phyloP scores from a whole-genome alignment of 805 yeast genomes.

The Lachancea thermotolerans region DNA sequence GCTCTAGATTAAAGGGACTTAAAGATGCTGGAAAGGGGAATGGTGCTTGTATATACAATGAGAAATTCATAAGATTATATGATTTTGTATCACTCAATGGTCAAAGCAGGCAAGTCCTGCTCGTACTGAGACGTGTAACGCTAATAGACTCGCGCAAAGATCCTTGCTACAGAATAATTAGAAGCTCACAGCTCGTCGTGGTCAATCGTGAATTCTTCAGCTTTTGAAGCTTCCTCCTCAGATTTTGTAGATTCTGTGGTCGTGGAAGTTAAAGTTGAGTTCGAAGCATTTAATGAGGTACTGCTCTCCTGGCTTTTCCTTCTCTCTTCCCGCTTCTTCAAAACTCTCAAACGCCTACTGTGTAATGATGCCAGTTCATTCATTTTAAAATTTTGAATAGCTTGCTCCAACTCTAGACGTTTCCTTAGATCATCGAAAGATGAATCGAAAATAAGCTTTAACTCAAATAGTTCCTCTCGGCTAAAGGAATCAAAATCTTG shows the following conservation, averaged over 20 bases:
- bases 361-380: constrained; percentile 26
- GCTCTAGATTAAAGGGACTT: constrained; percentile 2
- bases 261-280: background rate
- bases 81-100: no score
- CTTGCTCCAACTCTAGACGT: constrained; percentile 14
- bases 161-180: no score
- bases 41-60: background rate
- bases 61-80: background rate
- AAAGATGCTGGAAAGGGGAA: background rate
- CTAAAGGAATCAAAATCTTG: constrained; percentile 14
- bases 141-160: no score
- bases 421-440: constrained; percentile 13
- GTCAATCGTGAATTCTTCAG: background rate
- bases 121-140: no score
- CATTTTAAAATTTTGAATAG: constrained; percentile 26
- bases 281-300: background rate
- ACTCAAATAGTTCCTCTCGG: constrained; percentile 30
- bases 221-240: background rate
- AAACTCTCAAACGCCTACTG: constrained; percentile 20
- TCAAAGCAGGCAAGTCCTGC: no score
- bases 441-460: constrained; percentile 25
- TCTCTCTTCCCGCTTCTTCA: constrained; percentile 25
- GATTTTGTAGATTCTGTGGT: background rate
- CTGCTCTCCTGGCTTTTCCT: constrained; percentile 10
- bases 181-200: constrained; percentile 19